Percentiles rank a stretch among this genome's conserved stretches.
Conservation (phyloP, 768 basidiomycete species). For the Termitomyces sp. region DNA sequence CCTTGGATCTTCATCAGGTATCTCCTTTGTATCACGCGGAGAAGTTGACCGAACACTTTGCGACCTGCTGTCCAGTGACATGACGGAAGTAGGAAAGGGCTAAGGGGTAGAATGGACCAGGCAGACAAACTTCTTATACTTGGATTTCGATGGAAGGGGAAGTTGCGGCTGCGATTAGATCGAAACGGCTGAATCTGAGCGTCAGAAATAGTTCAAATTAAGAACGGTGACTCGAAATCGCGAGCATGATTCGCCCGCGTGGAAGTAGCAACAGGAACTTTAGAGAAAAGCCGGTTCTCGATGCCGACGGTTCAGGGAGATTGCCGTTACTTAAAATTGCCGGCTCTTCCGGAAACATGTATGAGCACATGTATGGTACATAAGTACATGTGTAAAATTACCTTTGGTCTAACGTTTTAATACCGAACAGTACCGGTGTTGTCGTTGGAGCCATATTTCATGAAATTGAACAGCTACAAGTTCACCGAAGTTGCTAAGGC, state of each 20-base stretch:
- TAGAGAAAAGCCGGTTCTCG: neutral
- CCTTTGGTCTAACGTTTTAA: too few species aligned
- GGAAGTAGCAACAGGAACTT: slow-evolving; percentile 4
- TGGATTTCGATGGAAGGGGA: too few species aligned
- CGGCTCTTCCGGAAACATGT: slow-evolving; percentile 1
- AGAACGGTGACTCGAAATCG: slow-evolving; percentile 1
- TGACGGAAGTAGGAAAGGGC: neutral
- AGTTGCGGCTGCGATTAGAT: slow-evolving; percentile 1
- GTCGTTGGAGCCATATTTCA: neutral
- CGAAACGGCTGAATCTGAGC: neutral
- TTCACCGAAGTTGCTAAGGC: neutral
- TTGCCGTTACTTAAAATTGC: slow-evolving; percentile 5
- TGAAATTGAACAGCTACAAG: neutral
- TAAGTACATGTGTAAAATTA: too few species aligned
- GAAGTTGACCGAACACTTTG: neutral
- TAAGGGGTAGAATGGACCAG: neutral
- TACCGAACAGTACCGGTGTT: too few species aligned
- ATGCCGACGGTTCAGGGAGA: neutral
- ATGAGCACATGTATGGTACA: too few species aligned
- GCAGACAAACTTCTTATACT: slow-evolving; percentile 1
- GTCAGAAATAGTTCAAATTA: slow-evolving; percentile 1
- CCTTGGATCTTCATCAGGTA: neutral
- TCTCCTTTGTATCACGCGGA: neutral
- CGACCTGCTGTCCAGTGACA: slow-evolving; percentile 8
- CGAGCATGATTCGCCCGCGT: slow-evolving; percentile 5